phyloP scores from a whole-genome alignment of 1,284 basidiomycete genomes.

The Neolentinus lepideus region DNA sequence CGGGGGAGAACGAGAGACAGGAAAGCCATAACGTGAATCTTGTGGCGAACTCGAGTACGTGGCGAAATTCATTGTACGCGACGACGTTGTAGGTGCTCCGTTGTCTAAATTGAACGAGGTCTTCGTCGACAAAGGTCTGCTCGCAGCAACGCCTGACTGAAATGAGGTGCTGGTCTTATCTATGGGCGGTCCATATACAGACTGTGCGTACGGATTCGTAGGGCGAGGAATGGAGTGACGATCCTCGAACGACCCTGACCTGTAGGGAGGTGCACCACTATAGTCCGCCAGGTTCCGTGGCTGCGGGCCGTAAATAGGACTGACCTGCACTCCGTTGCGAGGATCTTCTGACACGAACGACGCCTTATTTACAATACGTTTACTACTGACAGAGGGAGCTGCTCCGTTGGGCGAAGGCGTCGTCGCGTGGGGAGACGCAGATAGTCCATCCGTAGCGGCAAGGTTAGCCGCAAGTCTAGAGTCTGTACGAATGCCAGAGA shows the following conservation, averaged over 20 bases:
- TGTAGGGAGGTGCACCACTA: not conserved
- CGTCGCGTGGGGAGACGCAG: not conserved
- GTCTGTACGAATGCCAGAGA: not conserved
- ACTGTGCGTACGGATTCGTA: slow-evolving; percentile 11
- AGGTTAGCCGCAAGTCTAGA: not conserved
- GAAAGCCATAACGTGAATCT: not conserved
- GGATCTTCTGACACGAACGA: not conserved
- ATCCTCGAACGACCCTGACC: not conserved
- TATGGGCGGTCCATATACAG: slow-evolving; percentile 12
- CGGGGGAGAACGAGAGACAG: not conserved
- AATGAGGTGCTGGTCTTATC: slow-evolving; percentile 16
- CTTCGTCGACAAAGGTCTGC: slow-evolving; percentile 14
- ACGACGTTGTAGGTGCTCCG: not conserved
- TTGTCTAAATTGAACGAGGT: slow-evolving; percentile 13
- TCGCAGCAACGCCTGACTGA: slow-evolving; percentile 9
- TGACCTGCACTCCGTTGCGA: not conserved
- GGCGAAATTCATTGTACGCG: not conserved
- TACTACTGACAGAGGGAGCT: not conserved
- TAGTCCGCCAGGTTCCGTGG: not conserved
- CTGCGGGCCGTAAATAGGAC: not conserved
- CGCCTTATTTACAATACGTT: not conserved
- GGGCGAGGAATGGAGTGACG: not conserved
- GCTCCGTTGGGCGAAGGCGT: not conserved
- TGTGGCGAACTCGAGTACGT: slow-evolving; percentile 3
- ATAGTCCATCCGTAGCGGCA: not conserved